Base-by-base conservation (phyloP, 106 monocot species). In the Ottelia alismoides region DNA sequence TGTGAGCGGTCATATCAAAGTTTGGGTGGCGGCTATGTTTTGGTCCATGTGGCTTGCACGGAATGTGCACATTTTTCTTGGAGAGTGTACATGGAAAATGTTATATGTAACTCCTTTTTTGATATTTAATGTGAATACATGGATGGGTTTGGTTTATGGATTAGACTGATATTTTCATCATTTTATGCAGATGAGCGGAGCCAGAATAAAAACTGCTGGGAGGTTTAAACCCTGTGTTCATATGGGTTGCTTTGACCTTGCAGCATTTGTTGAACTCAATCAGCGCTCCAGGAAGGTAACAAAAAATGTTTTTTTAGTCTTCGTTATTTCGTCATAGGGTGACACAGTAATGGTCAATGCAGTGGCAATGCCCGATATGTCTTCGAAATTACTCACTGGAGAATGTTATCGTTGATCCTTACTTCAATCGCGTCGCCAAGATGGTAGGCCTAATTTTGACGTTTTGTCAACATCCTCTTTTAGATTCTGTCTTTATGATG, bases 301-400 rank as follows among this genome's bases (percentile, higher is more conserved):
- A 84, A 2, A 45, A 20, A 22, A 25, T 60, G 19, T 3, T 53
- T 2, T 22, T 1, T 74, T 20, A 52, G 22, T 45, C 21, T 47
- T 2, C 27, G 48, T 52, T 62, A 24, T 40, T 27, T 27, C 27
- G 14, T 35, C 18, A 4, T 52, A 3, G 6, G 16, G 5, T 56
- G 27, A 20, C 2, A 35, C n/a, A 32, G 25, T 28, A 40, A 53
- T 62, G 31, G 45, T 52, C 50, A 20, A 12, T 74, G 47, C 90
- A 90, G 90, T 90, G 90, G 90, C 90, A 90, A 44, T 90, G 90
- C 47, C 90, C 90, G 56, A 75, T 78, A 49, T 90, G 90, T 56
- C 67, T 90, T 20, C 80, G 78, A 67, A 90, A 90, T 31, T 90
- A 81, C 60, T 70, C 84, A 32, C 50, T 90, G 16, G 90, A 84